A percentile compares a stretch with the other conserved stretches of the same genome.
phyloP scores from a whole-genome alignment of 2,329 filamentous ascomycete genomes.

The Colletotrichum melonis region DNA sequence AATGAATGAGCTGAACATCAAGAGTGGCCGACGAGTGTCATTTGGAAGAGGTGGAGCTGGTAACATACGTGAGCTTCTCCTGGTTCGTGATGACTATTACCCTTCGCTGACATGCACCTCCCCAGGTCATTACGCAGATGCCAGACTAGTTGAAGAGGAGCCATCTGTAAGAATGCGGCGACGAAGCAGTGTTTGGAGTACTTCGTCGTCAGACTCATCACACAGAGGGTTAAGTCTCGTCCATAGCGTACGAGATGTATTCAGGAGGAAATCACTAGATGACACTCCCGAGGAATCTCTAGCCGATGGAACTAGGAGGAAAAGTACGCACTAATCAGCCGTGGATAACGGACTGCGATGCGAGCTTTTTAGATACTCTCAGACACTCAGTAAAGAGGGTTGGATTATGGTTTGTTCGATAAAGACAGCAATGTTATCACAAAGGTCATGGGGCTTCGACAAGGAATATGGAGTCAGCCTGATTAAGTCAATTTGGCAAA shows the following conservation, averaged over 20 bases:
- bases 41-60: constrained; percentile 20
- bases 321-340: too few species aligned
- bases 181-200: constrained; percentile 12
- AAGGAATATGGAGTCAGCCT: neutral
- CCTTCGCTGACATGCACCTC: neutral
- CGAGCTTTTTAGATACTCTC: neutral
- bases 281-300: neutral
- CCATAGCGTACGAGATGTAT: neutral
- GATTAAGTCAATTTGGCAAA: neutral
- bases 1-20: constrained; percentile 20
- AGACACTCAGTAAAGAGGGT: neutral
- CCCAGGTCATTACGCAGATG: constrained; percentile 14
- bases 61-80: constrained; percentile 18
- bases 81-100: neutral
- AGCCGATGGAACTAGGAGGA: neutral
- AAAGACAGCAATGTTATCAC: neutral
- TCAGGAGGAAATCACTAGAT: neutral
- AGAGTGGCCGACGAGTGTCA: constrained; percentile 10
- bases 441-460: neutral
- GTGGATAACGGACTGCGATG: neutral
- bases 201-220: neutral
- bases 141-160: neutral
- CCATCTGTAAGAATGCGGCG: neutral
- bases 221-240: neutral
- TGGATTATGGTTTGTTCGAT: neutral